Evolutionary conservation across 2,329 filamentous ascomycete genomes (phyloP).

Genomic region (Amauroascus niger): DNA sequence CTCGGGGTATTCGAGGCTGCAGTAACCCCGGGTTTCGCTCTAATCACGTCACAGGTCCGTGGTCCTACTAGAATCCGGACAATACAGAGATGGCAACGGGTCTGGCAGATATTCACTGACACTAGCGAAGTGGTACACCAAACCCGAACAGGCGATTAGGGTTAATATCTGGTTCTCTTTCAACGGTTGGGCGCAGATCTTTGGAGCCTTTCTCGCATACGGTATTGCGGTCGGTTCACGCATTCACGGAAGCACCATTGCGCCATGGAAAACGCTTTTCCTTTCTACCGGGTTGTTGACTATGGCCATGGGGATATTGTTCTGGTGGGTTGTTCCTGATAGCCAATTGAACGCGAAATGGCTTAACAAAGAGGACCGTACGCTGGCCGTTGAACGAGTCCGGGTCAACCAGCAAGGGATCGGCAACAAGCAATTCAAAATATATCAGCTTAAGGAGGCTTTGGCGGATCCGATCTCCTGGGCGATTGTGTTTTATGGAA

Average conservation of each 20-base stretch:
- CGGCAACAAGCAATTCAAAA: slow-evolving; percentile 59
- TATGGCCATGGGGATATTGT: slow-evolving; percentile 39
- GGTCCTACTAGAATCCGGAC: background rate
- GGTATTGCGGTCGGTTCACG: slow-evolving; percentile 50
- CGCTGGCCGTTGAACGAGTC: slow-evolving; percentile 61
- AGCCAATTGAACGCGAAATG: slow-evolving; percentile 52
- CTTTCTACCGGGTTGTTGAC: slow-evolving; percentile 47
- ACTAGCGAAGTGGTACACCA: slow-evolving; percentile 56
- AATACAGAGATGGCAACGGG: background rate
- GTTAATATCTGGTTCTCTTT: slow-evolving; percentile 60
- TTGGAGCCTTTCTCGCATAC: slow-evolving; percentile 54
- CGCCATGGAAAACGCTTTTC: slow-evolving; percentile 57
- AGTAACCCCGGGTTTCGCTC: slow-evolving; percentile 58
- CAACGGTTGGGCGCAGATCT: slow-evolving; percentile 55
- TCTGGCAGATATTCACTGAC: background rate
- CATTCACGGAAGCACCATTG: slow-evolving; percentile 48
- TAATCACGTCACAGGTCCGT: slow-evolving; percentile 47
- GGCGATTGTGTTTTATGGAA: slow-evolving; percentile 50
- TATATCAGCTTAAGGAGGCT: slow-evolving; percentile 54
- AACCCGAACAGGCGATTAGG: slow-evolving; percentile 54
- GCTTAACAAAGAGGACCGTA: slow-evolving; percentile 56
- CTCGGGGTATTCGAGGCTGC: slow-evolving; percentile 59
- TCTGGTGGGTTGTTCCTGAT: slow-evolving; percentile 48
- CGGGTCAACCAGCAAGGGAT: slow-evolving; percentile 67
- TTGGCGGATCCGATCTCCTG: slow-evolving; percentile 50